Conservation (phyloP, 2,329 filamentous ascomycete species). For the Sclerotinia sclerotiorum region DNA sequence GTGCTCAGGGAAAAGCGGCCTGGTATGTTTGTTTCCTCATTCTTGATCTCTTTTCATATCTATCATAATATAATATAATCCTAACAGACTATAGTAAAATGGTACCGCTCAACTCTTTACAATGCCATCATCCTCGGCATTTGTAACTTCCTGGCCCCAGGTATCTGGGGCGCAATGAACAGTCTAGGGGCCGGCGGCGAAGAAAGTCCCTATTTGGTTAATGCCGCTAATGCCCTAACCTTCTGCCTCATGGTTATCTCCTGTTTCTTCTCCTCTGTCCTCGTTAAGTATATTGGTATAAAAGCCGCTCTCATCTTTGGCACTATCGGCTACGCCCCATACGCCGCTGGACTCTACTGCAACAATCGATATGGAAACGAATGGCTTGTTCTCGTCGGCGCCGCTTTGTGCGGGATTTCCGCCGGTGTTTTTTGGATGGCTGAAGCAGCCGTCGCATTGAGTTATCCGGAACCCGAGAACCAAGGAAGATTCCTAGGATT, state of each 20-base stretch:
- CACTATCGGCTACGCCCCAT: constrained; percentile 70
- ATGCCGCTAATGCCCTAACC: constrained; percentile 65
- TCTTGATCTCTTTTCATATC: not conserved
- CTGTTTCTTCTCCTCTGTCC: constrained; percentile 62
- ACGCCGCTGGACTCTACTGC: constrained; percentile 67
- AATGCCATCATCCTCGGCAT: constrained; percentile 71
- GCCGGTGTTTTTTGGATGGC: constrained; percentile 76
- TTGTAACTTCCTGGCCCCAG: constrained; percentile 68
- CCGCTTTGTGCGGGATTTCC: constrained; percentile 35
- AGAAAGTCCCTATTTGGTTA: constrained; percentile 64
- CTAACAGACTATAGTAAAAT: constrained; percentile 45
- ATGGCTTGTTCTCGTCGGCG: constrained; percentile 65
- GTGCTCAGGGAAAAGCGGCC: constrained; percentile 24
- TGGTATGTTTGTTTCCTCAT: constrained; percentile 21
- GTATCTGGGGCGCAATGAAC: constrained; percentile 74
- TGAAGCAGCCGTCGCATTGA: constrained; percentile 70
- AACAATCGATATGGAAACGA: constrained; percentile 69
- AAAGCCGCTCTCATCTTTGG: constrained; percentile 70
- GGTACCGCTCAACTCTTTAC: constrained; percentile 71
- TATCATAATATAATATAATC: too few species aligned
- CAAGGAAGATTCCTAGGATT: constrained; percentile 64
- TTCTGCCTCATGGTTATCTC: constrained; percentile 73
- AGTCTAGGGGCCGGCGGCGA: constrained; percentile 68
- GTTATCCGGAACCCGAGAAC: constrained; percentile 70
- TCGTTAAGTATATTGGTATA: constrained; percentile 68